phyloP scores from a whole-genome alignment of 2,329 filamentous ascomycete genomes.

The Triangularia setosa region DNA sequence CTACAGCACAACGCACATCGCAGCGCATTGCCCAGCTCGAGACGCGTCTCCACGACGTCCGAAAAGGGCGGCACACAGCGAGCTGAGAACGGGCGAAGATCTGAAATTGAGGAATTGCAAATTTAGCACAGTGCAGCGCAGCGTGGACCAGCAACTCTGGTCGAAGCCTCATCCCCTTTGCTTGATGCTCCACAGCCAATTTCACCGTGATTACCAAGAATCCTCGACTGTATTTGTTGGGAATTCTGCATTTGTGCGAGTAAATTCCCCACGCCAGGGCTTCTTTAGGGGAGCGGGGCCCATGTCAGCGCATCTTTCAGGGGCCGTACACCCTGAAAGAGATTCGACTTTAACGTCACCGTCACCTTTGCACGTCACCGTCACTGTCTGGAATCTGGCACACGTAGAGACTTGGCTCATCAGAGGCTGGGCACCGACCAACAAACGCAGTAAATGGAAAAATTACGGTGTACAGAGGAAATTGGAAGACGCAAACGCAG shows the following conservation, averaged over 20 bases:
- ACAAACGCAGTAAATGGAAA: neutral
- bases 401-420: constrained; percentile 4
- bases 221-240: neutral
- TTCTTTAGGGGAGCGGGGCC: constrained; percentile 8
- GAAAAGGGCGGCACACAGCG: constrained; percentile 28
- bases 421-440: neutral
- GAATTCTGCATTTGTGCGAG: neutral
- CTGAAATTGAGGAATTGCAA: constrained; percentile 20
- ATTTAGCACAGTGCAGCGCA: constrained; percentile 20
- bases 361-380: neutral
- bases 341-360: constrained; percentile 7
- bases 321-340: constrained; percentile 9
- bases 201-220: constrained; percentile 16
- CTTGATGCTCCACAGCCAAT: constrained; percentile 24
- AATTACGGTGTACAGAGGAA: neutral
- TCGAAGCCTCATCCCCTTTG: constrained; percentile 26
- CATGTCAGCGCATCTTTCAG: constrained; percentile 14
- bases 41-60: constrained; percentile 11
- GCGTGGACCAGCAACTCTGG: constrained; percentile 13
- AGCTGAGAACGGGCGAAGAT: constrained; percentile 23
- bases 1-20: constrained; percentile 11
- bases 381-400: neutral
- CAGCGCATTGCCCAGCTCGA: constrained; percentile 15
- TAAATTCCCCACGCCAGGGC: constrained; percentile 15
- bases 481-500: neutral